Percentiles rank a stretch among this genome's conserved stretches.
These are phyloP conservation scores for Gnomoniopsis sp. DNA, from an alignment of 2,329 filamentous ascomycete genomes.

Conservation along the genomic window DNA sequence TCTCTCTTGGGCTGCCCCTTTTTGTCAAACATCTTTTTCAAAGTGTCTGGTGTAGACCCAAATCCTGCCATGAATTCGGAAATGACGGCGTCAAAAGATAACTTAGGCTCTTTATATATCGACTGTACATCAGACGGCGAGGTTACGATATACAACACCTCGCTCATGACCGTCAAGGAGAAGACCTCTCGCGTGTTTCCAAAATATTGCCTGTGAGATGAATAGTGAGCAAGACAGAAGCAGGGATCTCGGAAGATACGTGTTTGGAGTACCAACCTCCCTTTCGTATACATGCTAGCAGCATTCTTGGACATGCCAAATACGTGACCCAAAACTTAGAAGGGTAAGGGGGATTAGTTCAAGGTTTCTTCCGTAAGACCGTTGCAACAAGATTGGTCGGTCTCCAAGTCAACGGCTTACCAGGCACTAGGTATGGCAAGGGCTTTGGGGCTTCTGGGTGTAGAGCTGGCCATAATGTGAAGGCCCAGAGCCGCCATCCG, in stretches of 20 bases:
- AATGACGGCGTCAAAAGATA: neutral
- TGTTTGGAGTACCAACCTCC: neutral
- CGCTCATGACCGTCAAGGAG: neutral
- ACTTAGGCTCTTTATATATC: neutral
- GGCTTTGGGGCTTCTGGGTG: neutral
- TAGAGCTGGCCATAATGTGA: neutral
- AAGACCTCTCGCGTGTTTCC: constrained; percentile 6
- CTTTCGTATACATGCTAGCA: neutral
- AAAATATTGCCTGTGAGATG: neutral
- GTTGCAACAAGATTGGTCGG: neutral
- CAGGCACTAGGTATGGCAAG: neutral
- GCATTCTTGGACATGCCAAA: constrained; percentile 1
- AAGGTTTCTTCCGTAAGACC: neutral
- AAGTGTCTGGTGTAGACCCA: neutral
- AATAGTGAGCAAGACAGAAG: neutral
- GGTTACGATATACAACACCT: constrained; percentile 2
- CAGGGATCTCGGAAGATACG: neutral
- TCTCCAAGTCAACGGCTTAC: too few species aligned
- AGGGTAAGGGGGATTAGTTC: neutral
- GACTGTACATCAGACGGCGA: neutral
- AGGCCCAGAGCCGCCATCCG: neutral
- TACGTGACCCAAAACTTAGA: neutral
- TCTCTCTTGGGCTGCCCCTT: neutral
- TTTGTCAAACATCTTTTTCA: constrained; percentile 1
- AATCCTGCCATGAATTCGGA: neutral